Conservation (phyloP, 208 protist genomes). For the Wallacemonas rigidus region DNA sequence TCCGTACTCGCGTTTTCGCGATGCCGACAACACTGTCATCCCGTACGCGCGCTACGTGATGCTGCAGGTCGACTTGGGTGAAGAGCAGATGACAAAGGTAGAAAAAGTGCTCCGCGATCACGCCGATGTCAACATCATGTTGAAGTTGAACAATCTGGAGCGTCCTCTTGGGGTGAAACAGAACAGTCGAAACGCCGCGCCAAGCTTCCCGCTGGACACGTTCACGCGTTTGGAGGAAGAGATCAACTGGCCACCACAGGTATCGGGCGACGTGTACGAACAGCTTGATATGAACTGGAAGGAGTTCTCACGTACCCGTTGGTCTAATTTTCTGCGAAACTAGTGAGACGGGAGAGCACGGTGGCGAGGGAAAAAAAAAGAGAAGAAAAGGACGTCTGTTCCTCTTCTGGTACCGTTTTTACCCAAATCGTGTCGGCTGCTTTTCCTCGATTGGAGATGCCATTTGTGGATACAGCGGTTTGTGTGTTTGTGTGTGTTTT, state of each 20-base stretch:
- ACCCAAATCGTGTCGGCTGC: no score
- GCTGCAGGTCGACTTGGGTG: slow-evolving; percentile 83
- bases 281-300: slow-evolving; percentile 94
- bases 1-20: slow-evolving; percentile 84
- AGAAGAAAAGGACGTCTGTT: background rate
- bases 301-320: slow-evolving; percentile 90
- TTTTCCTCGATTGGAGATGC: no score
- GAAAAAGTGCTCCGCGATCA: slow-evolving; percentile 84
- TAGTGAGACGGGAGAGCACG: slow-evolving; percentile 19
- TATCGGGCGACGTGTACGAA: slow-evolving; percentile 82
- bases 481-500: no score
- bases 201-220: slow-evolving; percentile 84
- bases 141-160: slow-evolving; percentile 80
- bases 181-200: slow-evolving; percentile 43
- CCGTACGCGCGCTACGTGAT: slow-evolving; percentile 87
- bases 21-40: slow-evolving; percentile 75
- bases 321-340: slow-evolving; percentile 86
- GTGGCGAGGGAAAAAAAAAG: background rate
- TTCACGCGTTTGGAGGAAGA: slow-evolving; percentile 88
- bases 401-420: no score
- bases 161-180: slow-evolving; percentile 55
- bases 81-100: slow-evolving; percentile 81
- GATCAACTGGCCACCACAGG: slow-evolving; percentile 91
- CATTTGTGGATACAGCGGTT: no score
- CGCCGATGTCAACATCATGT: slow-evolving; percentile 74